Percentiles rank a stretch among this genome's conserved stretches.
Conservation (phyloP, 192 early-diverging fungal species). For the Backusella circina region DNA sequence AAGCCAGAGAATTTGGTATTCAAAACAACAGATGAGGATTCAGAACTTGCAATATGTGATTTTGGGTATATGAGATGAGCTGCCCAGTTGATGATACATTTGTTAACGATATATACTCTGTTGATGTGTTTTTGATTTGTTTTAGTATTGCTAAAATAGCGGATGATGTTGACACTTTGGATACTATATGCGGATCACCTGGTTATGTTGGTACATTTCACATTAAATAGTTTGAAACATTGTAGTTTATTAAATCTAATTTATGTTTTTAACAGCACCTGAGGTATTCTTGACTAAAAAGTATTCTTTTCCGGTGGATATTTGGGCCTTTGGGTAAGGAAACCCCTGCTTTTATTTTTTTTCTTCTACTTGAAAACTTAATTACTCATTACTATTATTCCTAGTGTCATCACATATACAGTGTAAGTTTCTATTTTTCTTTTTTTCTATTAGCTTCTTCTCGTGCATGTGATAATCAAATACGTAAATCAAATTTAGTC, state of each 20-base stretch:
- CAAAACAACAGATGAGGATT: constrained; percentile 51
- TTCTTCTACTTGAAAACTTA: not conserved
- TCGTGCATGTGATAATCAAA: not conserved
- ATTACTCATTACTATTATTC: not conserved
- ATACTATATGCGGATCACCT: constrained; percentile 82
- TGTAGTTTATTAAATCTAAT: not conserved
- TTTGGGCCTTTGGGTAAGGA: constrained; percentile 82
- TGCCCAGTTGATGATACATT: not conserved
- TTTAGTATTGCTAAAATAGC: constrained; percentile 58
- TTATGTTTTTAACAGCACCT: constrained; percentile 47
- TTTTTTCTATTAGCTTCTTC: not conserved
- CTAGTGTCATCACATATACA: constrained; percentile 82
- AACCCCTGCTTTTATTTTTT: not conserved
- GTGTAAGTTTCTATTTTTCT: constrained; percentile 42
- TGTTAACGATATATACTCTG: not conserved
- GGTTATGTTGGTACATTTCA: constrained; percentile 53
- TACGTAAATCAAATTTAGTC: constrained; percentile 31
- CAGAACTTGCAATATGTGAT: constrained; percentile 78
- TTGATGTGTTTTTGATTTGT: not conserved
- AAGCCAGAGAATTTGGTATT: constrained; percentile 90
- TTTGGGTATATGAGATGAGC: constrained; percentile 53
- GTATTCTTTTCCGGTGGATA: constrained; percentile 87
- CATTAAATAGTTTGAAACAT: not conserved
- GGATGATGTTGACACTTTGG: constrained; percentile 60
- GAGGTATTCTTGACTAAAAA: constrained; percentile 79